Conservation (phyloP, 306 rosid species). For the Cicer yamashitae region DNA sequence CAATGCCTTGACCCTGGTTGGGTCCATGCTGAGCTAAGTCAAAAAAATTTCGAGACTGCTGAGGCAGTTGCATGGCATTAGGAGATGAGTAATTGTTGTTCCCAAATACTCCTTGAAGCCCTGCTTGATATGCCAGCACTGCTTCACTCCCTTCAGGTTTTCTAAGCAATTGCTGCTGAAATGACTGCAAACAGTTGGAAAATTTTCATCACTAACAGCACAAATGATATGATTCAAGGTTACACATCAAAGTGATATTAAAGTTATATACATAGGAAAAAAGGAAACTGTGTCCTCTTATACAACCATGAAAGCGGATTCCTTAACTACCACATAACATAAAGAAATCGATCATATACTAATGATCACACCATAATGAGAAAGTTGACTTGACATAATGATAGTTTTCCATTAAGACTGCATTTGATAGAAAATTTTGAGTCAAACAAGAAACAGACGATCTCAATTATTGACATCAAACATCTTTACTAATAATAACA, state of each 20-base stretch:
- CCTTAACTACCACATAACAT: constrained; percentile 34
- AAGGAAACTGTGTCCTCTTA: constrained; percentile 11
- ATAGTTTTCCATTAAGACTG: constrained; percentile 41
- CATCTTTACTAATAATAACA: constrained; percentile 32
- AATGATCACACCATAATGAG: constrained; percentile 32
- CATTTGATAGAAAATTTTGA: constrained; percentile 42
- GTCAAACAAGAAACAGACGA: constrained; percentile 34
- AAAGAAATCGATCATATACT: constrained; percentile 25
- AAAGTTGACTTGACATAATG: constrained; percentile 25
- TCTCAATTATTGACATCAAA: constrained; percentile 30
- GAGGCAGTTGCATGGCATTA: constrained; percentile 69
- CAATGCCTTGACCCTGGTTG: constrained; percentile 75
- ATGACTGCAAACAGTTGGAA: constrained; percentile 60
- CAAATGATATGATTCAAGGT: constrained; percentile 33
- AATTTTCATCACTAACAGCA: constrained; percentile 31
- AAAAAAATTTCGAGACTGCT: constrained; percentile 73
- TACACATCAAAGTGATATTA: background rate
- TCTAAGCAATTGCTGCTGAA: constrained; percentile 81
- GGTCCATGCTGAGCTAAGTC: constrained; percentile 79
- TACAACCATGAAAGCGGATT: constrained; percentile 31
- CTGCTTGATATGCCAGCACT: constrained; percentile 75
- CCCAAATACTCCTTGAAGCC: constrained; percentile 71
- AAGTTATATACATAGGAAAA: constrained; percentile 12
- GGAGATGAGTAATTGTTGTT: constrained; percentile 69
- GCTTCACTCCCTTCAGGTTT: constrained; percentile 90